phyloP scores from a whole-genome alignment of 192 early-diverging fungal genomes.

The Diversispora epigaea region DNA sequence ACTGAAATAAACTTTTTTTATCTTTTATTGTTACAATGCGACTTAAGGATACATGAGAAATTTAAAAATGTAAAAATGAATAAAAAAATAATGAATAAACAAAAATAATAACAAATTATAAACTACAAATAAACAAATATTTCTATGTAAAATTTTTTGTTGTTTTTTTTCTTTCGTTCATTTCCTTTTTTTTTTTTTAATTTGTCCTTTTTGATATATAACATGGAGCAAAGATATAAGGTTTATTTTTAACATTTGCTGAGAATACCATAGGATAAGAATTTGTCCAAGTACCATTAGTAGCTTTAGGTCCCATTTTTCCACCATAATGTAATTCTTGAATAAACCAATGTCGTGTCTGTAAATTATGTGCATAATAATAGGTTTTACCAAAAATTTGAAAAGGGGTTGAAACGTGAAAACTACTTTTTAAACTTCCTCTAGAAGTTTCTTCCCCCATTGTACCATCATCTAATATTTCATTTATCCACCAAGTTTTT shows the following conservation, averaged over 20 bases:
- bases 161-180: too few relatives aligned
- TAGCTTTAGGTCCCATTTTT: neutral
- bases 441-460: neutral
- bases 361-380: conserved; percentile 1
- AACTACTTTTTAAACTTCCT: neutral
- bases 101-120: too few relatives aligned
- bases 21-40: too few relatives aligned
- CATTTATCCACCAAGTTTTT: neutral
- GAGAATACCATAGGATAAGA: neutral
- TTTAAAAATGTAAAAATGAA: too few relatives aligned
- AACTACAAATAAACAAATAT: too few relatives aligned
- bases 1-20: too few relatives aligned
- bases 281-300: conserved; percentile 10
- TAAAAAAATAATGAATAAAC: too few relatives aligned
- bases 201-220: neutral
- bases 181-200: too few relatives aligned
- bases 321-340: neutral
- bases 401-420: neutral
- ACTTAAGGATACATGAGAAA: too few relatives aligned
- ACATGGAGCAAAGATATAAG: neutral
- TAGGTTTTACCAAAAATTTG: neutral
- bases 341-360: conserved; percentile 2
- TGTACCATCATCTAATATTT: neutral
- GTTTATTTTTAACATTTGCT: neutral
- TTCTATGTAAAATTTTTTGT: too few relatives aligned